phyloP scores from a whole-genome alignment of 495 filamentous ascomycete genomes.

The Penicillium manginii region DNA sequence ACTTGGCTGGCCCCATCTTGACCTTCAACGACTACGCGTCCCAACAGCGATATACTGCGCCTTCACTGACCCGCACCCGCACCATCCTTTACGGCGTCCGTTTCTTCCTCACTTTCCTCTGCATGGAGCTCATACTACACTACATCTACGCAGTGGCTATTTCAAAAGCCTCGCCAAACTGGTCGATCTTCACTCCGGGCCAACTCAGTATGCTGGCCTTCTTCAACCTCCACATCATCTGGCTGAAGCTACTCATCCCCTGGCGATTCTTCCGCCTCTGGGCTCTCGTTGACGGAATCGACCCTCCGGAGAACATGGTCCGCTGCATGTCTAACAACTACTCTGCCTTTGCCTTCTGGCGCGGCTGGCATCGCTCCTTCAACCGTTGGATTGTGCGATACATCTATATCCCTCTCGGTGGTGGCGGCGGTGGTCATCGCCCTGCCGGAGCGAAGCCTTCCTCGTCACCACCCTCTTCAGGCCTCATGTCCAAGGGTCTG shows the following conservation, averaged over 20 bases:
- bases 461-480: constrained; percentile 24
- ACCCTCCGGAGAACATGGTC: constrained; percentile 97
- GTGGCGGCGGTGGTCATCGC: constrained; percentile 47
- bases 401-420: constrained; percentile 91
- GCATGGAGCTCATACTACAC: constrained; percentile 93
- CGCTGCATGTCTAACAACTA: constrained; percentile 97
- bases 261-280: constrained; percentile 98
- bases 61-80: constrained; percentile 65
- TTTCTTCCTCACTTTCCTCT: constrained; percentile 78
- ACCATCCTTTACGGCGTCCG: constrained; percentile 81
- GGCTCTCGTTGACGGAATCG: constrained; percentile 85
- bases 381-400: constrained; percentile 95
- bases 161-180: constrained; percentile 74
- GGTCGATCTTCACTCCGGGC: constrained; percentile 82
- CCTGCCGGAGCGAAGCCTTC: constrained; percentile 18
- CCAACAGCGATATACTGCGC: constrained; percentile 73
- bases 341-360: constrained; percentile 91
- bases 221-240: constrained; percentile 97
- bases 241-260: constrained; percentile 94
- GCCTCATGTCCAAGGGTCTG: constrained; percentile 33
- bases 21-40: constrained; percentile 99
- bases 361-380: constrained; percentile 90
- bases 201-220: constrained; percentile 91
- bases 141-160: constrained; percentile 95
- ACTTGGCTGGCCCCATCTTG: constrained; percentile 88